Evolutionary conservation across 1,139 yeast species (phyloP).

Genomic region (Yamadazyma diddensiae): DNA sequence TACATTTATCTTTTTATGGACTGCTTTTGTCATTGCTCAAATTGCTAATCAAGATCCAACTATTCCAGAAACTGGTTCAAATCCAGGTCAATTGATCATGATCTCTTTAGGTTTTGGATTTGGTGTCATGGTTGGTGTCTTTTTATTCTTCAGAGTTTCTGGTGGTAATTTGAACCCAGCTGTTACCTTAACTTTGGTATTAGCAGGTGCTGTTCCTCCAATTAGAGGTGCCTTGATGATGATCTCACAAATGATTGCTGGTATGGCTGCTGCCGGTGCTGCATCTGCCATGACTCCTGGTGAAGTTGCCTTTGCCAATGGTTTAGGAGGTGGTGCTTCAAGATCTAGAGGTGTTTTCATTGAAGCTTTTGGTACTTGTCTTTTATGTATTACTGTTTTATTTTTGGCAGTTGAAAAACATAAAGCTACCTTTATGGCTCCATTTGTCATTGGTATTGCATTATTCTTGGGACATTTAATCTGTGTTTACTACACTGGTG

Average conservation of each 20-base stretch:
- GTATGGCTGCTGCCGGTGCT: slow-evolving; percentile 92
- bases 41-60: slow-evolving; percentile 69
- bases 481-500: slow-evolving; percentile 84
- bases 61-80: slow-evolving; percentile 44
- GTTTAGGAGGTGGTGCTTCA: slow-evolving; percentile 70
- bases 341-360: slow-evolving; percentile 74
- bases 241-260: slow-evolving; percentile 72
- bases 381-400: slow-evolving; percentile 73
- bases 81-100: slow-evolving; percentile 71
- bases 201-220: slow-evolving; percentile 74
- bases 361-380: slow-evolving; percentile 78
- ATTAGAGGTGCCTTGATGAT: slow-evolving; percentile 65
- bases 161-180: slow-evolving; percentile 94
- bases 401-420: slow-evolving; percentile 85
- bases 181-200: slow-evolving; percentile 68
- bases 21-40: slow-evolving; percentile 81
- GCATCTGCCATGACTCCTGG: slow-evolving; percentile 90
- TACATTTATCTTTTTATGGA: slow-evolving; percentile 79
- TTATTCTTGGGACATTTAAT: slow-evolving; percentile 81
- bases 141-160: slow-evolving; percentile 73
- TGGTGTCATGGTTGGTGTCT: slow-evolving; percentile 74
- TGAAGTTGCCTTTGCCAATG: slow-evolving; percentile 65
- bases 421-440: slow-evolving; percentile 75
- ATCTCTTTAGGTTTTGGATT: slow-evolving; percentile 87
- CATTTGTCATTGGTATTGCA: slow-evolving; percentile 79